These are phyloP conservation scores for Nymphaea thermarum DNA, from an alignment of 164 flowering plant species.

Conservation along the genomic window DNA sequence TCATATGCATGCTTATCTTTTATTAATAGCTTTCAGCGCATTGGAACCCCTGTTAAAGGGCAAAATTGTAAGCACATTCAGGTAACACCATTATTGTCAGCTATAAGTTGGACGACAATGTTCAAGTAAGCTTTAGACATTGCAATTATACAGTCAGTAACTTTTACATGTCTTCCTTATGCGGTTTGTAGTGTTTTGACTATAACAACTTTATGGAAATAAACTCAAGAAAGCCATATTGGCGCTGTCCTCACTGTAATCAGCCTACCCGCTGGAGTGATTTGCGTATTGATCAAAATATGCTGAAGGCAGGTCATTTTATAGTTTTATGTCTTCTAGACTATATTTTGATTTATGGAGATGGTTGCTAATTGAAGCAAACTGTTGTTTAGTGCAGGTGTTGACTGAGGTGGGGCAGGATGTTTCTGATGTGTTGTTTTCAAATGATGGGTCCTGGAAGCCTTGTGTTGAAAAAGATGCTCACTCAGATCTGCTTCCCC, in stretches of 20 bases:
- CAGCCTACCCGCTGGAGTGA: constrained; percentile 51
- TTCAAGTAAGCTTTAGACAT: constrained; percentile 1
- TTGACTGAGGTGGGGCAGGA: constrained; percentile 49
- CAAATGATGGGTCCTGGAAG: constrained; percentile 76
- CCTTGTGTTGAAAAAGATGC: constrained; percentile 24
- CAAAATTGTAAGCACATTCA: constrained; percentile 64
- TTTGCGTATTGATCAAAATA: constrained; percentile 55
- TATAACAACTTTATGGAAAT: constrained; percentile 52
- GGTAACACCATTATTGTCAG: constrained; percentile 18
- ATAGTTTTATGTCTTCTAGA: background rate
- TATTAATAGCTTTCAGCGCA: constrained; percentile 45
- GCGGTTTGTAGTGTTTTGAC: constrained; percentile 59
- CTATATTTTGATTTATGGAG: background rate
- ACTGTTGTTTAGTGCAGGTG: constrained; percentile 25
- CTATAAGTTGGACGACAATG: background rate
- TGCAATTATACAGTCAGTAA: background rate
- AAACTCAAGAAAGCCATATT: constrained; percentile 61
- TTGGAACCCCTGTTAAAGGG: constrained; percentile 76
- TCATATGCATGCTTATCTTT: background rate
- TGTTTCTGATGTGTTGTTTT: constrained; percentile 46
- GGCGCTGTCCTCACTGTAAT: constrained; percentile 95
- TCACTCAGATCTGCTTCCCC: constrained; percentile 9
- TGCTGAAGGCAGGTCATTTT: constrained; percentile 46
- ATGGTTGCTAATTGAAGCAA: background rate
- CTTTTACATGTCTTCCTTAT: no score